Evolutionary conservation across 352 stramenopile species (phyloP).

Genomic region (Phytophthora fragariae): DNA sequence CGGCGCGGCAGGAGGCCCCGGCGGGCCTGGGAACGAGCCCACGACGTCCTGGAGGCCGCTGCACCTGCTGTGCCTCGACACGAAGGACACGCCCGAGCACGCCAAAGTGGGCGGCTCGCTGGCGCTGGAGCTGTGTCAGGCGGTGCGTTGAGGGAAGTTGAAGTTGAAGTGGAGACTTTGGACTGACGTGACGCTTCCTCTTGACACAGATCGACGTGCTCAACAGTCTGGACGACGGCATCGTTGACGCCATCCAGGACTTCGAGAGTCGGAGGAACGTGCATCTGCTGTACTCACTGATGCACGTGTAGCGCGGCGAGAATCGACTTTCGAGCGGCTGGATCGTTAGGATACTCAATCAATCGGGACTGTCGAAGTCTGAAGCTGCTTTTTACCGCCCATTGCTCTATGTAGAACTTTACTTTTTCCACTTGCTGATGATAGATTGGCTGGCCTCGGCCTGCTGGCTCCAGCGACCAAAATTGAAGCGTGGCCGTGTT

Average conservation of each 20-base stretch:
- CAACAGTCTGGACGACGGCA: constrained; percentile 51
- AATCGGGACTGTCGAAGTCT: too few relatives aligned
- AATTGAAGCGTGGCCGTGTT: constrained; percentile 29
- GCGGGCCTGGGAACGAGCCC: constrained; percentile 41
- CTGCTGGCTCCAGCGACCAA: constrained; percentile 50
- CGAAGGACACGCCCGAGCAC: constrained; percentile 88
- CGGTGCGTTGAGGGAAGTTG: constrained; percentile 34
- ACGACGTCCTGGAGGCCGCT: constrained; percentile 65
- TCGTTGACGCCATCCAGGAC: constrained; percentile 60
- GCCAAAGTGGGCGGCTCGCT: constrained; percentile 85
- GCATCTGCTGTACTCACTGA: constrained; percentile 70
- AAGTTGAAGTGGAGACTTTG: not conserved
- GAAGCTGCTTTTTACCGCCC: too few relatives aligned
- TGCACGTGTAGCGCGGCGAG: constrained; percentile 53
- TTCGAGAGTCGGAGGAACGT: constrained; percentile 71
- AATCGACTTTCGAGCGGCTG: not conserved
- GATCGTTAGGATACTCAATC: too few relatives aligned
- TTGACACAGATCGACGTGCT: constrained; percentile 61
- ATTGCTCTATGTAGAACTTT: constrained; percentile 4
- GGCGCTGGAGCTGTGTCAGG: constrained; percentile 78
- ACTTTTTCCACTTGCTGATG: constrained; percentile 53
- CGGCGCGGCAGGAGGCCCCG: constrained; percentile 36
- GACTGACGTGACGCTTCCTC: not conserved
- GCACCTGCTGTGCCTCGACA: constrained; percentile 89
- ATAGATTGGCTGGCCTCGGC: constrained; percentile 40